Conservation (phyloP, 108 stramenopile genomes). For the Skeletonema grethae region DNA sequence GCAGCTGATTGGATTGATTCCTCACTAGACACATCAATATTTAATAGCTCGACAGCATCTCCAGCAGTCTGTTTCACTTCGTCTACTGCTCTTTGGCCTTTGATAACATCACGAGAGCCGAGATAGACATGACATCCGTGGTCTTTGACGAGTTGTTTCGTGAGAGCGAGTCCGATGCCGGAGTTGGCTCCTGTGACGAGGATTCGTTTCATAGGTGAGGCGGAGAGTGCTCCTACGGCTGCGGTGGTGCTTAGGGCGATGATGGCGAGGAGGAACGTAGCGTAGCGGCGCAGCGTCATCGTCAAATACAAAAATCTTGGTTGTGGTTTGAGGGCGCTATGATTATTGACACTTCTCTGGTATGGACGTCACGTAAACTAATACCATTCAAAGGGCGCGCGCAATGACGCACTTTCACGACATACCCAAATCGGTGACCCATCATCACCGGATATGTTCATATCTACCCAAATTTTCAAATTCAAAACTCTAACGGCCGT, state of each 20-base stretch:
- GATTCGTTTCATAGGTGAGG: neutral
- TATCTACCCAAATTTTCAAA: too few species aligned
- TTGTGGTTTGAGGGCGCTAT: too few species aligned
- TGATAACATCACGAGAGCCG: conserved; percentile 41
- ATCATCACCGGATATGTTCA: too few species aligned
- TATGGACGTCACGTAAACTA: too few species aligned
- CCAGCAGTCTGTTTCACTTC: conserved; percentile 48
- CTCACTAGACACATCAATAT: conserved; percentile 52
- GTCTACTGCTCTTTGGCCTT: conserved; percentile 53
- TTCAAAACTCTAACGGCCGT: too few species aligned
- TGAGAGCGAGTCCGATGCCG: conserved; percentile 63
- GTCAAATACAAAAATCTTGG: too few species aligned
- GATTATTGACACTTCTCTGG: too few species aligned
- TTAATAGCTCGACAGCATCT: conserved; percentile 55
- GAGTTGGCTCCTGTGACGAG: conserved; percentile 60
- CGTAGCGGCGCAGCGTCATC: neutral
- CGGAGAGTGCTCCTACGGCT: neutral
- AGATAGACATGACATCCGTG: conserved; percentile 61
- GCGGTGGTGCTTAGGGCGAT: neutral
- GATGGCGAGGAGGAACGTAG: neutral
- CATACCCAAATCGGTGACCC: too few species aligned
- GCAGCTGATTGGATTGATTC: conserved; percentile 59
- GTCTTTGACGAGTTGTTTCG: conserved; percentile 58
- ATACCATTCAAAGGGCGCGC: too few species aligned
- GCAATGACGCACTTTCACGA: too few species aligned